Evolutionary conservation across 345 rosid species (phyloP).

Genomic region (Corchorus olitorius): DNA sequence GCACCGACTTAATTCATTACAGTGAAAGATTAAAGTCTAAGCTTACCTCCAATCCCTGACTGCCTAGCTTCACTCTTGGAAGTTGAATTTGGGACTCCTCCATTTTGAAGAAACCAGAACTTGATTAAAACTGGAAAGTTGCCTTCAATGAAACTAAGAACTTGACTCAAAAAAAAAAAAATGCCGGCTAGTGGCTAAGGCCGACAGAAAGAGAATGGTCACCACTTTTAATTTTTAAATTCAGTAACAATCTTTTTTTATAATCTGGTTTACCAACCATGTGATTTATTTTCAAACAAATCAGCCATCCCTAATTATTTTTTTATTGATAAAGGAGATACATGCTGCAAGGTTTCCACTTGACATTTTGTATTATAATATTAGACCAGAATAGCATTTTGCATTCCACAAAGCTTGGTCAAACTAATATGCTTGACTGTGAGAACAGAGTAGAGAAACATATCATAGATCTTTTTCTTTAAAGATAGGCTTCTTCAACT

Average conservation of each 20-base stretch:
- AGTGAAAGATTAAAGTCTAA: not conserved
- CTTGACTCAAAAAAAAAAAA: not conserved
- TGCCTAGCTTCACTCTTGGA: constrained; percentile 17
- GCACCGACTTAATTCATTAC: not conserved
- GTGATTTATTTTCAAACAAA: not conserved
- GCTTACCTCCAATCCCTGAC: constrained; percentile 20
- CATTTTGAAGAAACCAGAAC: constrained; percentile 19
- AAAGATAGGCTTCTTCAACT: not conserved
- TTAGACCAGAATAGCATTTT: not conserved
- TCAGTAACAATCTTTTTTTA: not conserved
- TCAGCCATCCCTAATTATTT: not conserved
- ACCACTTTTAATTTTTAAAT: not conserved
- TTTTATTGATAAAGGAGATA: not conserved
- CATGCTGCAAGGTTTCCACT: not conserved
- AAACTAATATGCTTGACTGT: not conserved
- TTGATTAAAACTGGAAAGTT: not conserved
- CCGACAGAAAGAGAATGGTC: not conserved
- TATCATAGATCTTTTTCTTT: not conserved
- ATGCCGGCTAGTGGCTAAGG: not conserved
- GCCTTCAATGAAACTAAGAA: not conserved
- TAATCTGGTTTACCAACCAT: not conserved
- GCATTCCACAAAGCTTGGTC: not conserved
- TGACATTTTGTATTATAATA: not conserved
- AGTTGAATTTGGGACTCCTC: constrained; percentile 16
- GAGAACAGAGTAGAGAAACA: not conserved